A percentile compares a stretch with the other conserved stretches of the same genome.
These are phyloP conservation scores for Pseudopyrenochaeta lycopersici DNA, from an alignment of 2,329 filamentous ascomycete genomes.

Conservation along the genomic window DNA sequence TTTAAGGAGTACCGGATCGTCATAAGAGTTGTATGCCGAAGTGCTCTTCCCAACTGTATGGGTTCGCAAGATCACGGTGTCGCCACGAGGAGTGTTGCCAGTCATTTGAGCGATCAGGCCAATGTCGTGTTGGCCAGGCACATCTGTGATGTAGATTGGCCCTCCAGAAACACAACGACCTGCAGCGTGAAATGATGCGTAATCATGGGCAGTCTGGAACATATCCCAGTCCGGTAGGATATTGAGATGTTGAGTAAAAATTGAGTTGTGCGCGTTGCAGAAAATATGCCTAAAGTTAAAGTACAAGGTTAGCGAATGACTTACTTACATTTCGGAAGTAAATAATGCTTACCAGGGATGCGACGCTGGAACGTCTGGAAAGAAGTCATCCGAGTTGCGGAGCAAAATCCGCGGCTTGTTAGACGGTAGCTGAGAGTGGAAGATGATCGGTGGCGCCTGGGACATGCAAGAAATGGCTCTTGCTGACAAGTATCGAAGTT, in stretches of 20 bases:
- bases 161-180: slow-evolving; percentile 90
- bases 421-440: slow-evolving; percentile 81
- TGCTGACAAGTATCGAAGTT: slow-evolving; percentile 78
- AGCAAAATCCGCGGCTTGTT: slow-evolving; percentile 77
- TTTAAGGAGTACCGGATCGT: slow-evolving; percentile 77
- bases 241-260: slow-evolving; percentile 86
- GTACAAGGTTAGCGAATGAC: too few species aligned
- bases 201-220: slow-evolving; percentile 74
- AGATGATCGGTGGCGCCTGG: slow-evolving; percentile 84
- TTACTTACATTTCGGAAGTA: too few species aligned
- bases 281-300: slow-evolving; percentile 74
- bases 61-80: slow-evolving; percentile 83
- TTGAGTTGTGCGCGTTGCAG: slow-evolving; percentile 87
- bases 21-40: slow-evolving; percentile 77
- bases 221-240: slow-evolving; percentile 85
- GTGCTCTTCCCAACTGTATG: slow-evolving; percentile 76
- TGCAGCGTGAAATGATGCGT: slow-evolving; percentile 86
- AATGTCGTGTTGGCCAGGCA: slow-evolving; percentile 81
- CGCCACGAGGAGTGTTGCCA: slow-evolving; percentile 73
- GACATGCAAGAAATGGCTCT: slow-evolving; percentile 95
- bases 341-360: slow-evolving; percentile 70
- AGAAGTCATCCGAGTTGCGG: slow-evolving; percentile 92
- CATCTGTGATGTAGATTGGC: slow-evolving; percentile 93
- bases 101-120: slow-evolving; percentile 82
- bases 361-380: slow-evolving; percentile 79